These are phyloP conservation scores for Penicillium paradoxum DNA, from an alignment of 495 filamentous ascomycete genomes.

Conservation along the genomic window DNA sequence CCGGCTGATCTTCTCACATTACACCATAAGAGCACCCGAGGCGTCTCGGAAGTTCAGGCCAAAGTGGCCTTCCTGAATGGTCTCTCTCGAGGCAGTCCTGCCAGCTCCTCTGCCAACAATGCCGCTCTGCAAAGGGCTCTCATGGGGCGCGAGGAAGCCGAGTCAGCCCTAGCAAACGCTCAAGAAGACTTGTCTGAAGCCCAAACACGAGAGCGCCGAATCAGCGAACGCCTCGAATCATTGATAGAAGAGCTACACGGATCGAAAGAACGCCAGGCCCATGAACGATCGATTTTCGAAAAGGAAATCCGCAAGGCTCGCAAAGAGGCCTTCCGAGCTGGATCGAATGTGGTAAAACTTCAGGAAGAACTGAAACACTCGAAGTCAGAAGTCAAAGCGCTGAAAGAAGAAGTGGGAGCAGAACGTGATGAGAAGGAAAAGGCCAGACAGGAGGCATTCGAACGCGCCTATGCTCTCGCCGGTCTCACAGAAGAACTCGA, in stretches of 20 bases:
- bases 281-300: constrained; percentile 71
- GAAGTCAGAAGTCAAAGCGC: constrained; percentile 47
- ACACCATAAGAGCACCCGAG: constrained; percentile 39
- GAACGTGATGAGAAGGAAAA: constrained; percentile 47
- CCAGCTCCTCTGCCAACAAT: constrained; percentile 50
- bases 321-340: constrained; percentile 81
- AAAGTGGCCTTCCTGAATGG: constrained; percentile 83
- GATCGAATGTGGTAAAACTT: constrained; percentile 67
- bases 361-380: constrained; percentile 77
- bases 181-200: constrained; percentile 67
- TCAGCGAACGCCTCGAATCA: constrained; percentile 71
- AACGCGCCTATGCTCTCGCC: constrained; percentile 65
- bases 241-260: constrained; percentile 74
- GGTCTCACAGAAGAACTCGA: constrained; percentile 71
- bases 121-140: constrained; percentile 76
- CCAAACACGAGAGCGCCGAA: constrained; percentile 64
- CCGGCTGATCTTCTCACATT: constrained; percentile 40
- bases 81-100: constrained; percentile 56
- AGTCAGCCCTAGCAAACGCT: constrained; percentile 45
- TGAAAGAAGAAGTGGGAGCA: constrained; percentile 49
- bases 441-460: constrained; percentile 73
- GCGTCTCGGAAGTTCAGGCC: constrained; percentile 71
- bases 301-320: constrained; percentile 78
- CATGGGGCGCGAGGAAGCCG: constrained; percentile 79
- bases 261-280: constrained; percentile 68